These are phyloP conservation scores for Phytophthora sp. DNA, from an alignment of 352 stramenopile genomes.

Conservation along the genomic window DNA sequence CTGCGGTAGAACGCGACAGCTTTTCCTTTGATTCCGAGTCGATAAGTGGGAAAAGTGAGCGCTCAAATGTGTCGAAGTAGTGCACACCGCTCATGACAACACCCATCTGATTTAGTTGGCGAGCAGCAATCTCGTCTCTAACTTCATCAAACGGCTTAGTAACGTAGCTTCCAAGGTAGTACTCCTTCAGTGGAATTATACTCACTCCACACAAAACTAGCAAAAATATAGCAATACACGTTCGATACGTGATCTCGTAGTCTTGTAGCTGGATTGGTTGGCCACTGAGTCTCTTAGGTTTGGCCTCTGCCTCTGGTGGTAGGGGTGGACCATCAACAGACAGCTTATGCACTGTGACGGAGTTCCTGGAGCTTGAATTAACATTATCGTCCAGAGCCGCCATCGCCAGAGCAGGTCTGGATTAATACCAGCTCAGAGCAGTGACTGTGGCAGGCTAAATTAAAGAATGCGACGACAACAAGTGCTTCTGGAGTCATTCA, in stretches of 20 bases:
- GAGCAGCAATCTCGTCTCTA: constrained; percentile 35
- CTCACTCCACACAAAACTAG: constrained; percentile 15
- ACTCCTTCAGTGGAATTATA: constrained; percentile 48
- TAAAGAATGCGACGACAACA: too few species aligned
- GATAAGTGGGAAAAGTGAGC: constrained; percentile 26
- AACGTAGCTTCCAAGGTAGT: constrained; percentile 45
- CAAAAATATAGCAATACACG: constrained; percentile 26
- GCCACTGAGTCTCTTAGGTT: background rate
- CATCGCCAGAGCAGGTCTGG: too few species aligned
- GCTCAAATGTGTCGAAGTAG: constrained; percentile 44
- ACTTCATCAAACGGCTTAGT: constrained; percentile 51
- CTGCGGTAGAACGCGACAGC: constrained; percentile 16
- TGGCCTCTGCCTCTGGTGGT: background rate
- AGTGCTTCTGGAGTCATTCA: too few species aligned
- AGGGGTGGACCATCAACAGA: constrained; percentile 12
- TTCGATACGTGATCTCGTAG: constrained; percentile 32
- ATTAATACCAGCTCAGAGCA: too few species aligned
- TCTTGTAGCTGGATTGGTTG: constrained; percentile 8
- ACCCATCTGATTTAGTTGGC: constrained; percentile 37
- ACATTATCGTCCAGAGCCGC: too few species aligned
- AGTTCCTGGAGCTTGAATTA: too few species aligned
- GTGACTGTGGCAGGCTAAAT: too few species aligned
- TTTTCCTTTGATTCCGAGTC: constrained; percentile 20
- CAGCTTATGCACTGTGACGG: constrained; percentile 2
- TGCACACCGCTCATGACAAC: constrained; percentile 40